Evolutionary conservation across 306 rosid species (phyloP), one percentile per base, ranked within the genome.

Genomic region (Comarum palustre): DNA sequence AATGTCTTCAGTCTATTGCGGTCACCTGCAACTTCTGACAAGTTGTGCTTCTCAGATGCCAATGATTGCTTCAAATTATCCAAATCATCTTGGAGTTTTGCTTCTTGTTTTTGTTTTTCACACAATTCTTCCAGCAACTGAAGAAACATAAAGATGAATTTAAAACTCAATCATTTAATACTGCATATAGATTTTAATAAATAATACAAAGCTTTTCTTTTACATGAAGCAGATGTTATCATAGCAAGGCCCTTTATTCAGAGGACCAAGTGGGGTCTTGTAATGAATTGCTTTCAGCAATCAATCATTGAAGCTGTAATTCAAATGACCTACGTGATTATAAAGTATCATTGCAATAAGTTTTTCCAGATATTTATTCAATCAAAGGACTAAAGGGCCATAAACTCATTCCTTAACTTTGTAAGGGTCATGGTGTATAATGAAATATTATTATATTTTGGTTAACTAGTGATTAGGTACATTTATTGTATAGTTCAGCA

Each of bases 101-200:
- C 92, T 79, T 87, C 89, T 73, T 77, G 85, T 34, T 83, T 84
- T 87, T 86, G 79, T 78, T 87, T 94, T 79, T 84, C 86, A 8
- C 39, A 74, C 81, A 94, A 76, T 66, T 91, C 92, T 75, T 88
- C 86, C 63, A 70, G 68, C 85, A 94, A 82, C 99, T 94, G 68
- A 48, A 73, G 50, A 69, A 77, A 81, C 68, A 75, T 22, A 62
- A 58, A 38, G 39, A 81, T 71, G 36, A 70, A 65, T 80, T 65
- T 68, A 72, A 68, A 48, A 43, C 75, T 52, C 69, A 75, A 42
- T 47, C 54, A 15, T 27, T 12, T 27, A 72, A 46, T 60, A 31
- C 38, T 29, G 8, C 9, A 15, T 14, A 27, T 8, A 14, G 36
- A 41, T 46, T 9, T 48, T 10, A 63, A 73, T n/a, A 65, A 5